phyloP scores from a whole-genome alignment of 106 monocot species.

The Apostasia ramifera region DNA sequence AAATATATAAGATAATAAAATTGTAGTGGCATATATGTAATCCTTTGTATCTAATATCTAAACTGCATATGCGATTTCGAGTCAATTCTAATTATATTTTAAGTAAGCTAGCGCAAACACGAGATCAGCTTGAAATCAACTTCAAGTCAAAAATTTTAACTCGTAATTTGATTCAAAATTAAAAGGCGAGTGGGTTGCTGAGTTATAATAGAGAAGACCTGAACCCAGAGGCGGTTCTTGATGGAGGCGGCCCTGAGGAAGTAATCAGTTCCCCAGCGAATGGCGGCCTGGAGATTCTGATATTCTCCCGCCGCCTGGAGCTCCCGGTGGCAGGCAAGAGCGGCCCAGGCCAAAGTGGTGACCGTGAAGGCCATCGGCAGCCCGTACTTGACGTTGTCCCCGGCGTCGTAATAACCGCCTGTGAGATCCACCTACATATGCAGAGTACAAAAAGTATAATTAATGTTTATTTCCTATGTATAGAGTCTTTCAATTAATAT shows the following conservation, averaged over 20 bases:
- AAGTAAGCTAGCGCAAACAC: too few relatives aligned
- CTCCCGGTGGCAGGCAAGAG: slow-evolving; percentile 45
- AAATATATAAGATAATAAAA: background rate
- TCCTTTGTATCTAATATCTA: too few relatives aligned
- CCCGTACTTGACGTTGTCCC: slow-evolving; percentile 95
- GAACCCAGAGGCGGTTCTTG: slow-evolving; percentile 59
- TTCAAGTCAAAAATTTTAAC: too few relatives aligned
- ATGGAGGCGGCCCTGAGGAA: slow-evolving; percentile 66
- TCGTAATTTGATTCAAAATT: too few relatives aligned
- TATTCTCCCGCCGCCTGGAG: slow-evolving; percentile 46
- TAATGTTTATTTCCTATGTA: background rate
- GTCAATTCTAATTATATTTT: too few relatives aligned
- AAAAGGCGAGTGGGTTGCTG: too few relatives aligned
- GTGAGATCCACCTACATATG: slow-evolving; percentile 48
- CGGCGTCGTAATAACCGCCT: slow-evolving; percentile 79
- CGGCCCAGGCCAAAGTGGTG: slow-evolving; percentile 79
- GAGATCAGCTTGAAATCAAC: too few relatives aligned
- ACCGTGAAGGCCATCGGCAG: slow-evolving; percentile 95
- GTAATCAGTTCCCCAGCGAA: slow-evolving; percentile 89
- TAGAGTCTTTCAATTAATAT: background rate
- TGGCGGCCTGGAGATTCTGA: slow-evolving; percentile 46
- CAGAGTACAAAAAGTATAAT: background rate
- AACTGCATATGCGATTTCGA: too few relatives aligned
- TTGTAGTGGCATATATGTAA: too few relatives aligned
- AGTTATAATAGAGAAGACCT: slow-evolving; percentile 24